Evolutionary conservation across 2,329 filamentous ascomycete genomes (phyloP).

Genomic region (Fusarium goolgardi): DNA sequence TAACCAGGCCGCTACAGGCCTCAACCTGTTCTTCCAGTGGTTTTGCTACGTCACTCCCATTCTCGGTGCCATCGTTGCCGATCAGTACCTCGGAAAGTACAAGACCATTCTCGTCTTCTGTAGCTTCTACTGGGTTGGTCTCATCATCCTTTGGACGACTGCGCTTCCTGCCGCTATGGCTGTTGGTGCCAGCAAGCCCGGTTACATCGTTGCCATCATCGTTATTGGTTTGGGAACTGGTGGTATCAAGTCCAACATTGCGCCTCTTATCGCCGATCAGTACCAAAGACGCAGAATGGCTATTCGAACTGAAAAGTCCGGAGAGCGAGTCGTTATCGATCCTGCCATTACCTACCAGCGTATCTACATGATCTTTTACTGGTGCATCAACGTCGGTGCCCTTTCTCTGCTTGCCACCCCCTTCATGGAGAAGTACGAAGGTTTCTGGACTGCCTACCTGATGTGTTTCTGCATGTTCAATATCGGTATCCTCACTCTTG

Average conservation of each 20-base stretch:
- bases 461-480: constrained; percentile 71
- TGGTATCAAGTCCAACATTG: constrained; percentile 75
- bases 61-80: constrained; percentile 65
- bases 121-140: constrained; percentile 67
- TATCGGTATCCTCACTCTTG: constrained; percentile 65
- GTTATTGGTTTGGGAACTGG: constrained; percentile 75
- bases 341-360: constrained; percentile 73
- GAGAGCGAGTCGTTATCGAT: constrained; percentile 73
- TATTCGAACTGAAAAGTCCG: constrained; percentile 60
- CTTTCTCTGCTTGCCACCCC: constrained; percentile 74
- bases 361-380: constrained; percentile 81
- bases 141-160: constrained; percentile 65
- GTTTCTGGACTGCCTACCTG: constrained; percentile 74
- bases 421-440: constrained; percentile 73
- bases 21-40: constrained; percentile 68
- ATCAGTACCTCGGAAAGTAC: constrained; percentile 70
- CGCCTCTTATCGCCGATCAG: constrained; percentile 72
- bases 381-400: constrained; percentile 79
- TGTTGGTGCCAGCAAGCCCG: constrained; percentile 58
- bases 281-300: constrained; percentile 66
- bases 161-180: constrained; percentile 55
- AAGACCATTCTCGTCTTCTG: constrained; percentile 70
- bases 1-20: constrained; percentile 64
- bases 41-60: constrained; percentile 59
- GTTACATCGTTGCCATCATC: constrained; percentile 67